Percentiles rank a stretch among this genome's conserved stretches.
Conservation (phyloP, 2,329 filamentous ascomycete species). For the Pseudocercospora ulei region DNA sequence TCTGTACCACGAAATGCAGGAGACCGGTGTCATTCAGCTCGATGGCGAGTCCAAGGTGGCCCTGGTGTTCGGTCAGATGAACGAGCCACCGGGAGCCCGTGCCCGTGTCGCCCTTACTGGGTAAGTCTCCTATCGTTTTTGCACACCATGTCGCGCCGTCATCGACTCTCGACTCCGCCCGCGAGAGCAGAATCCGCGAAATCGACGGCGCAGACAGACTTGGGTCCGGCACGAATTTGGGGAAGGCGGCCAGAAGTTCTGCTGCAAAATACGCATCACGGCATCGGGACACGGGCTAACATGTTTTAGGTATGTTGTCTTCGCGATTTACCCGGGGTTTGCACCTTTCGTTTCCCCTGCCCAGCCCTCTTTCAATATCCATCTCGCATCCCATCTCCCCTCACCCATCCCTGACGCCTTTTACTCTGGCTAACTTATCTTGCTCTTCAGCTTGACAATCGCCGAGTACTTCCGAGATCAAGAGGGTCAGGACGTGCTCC, state of each 20-base stretch:
- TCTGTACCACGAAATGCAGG: conserved; percentile 99
- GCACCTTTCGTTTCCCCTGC: too few species aligned
- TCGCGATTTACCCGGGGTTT: too few species aligned
- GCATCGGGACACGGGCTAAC: too few species aligned
- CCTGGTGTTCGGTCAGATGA: conserved; percentile 99
- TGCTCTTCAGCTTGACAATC: conserved; percentile 44
- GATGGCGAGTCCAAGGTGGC: conserved; percentile 99
- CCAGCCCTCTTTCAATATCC: too few species aligned
- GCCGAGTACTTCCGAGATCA: conserved; percentile 65
- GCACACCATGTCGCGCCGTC: too few species aligned
- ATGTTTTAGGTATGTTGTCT: too few species aligned
- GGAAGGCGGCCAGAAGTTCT: too few species aligned
- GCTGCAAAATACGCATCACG: too few species aligned
- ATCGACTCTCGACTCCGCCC: too few species aligned
- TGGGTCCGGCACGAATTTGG: too few species aligned
- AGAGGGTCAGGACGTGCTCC: conserved; percentile 89
- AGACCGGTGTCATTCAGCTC: conserved; percentile 98
- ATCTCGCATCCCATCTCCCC: not conserved
- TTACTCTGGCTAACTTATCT: conserved; percentile 1
- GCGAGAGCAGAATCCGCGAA: too few species aligned
- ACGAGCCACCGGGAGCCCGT: conserved; percentile 98
- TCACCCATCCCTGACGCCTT: not conserved
- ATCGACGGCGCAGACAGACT: too few species aligned
- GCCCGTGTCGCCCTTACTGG: conserved; percentile 98
- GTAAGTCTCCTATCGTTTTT: conserved; percentile 24